A percentile compares a stretch with the other conserved stretches of the same genome.
Conservation (phyloP, 768 basidiomycete genomes). For the Phallus indusiatus region DNA sequence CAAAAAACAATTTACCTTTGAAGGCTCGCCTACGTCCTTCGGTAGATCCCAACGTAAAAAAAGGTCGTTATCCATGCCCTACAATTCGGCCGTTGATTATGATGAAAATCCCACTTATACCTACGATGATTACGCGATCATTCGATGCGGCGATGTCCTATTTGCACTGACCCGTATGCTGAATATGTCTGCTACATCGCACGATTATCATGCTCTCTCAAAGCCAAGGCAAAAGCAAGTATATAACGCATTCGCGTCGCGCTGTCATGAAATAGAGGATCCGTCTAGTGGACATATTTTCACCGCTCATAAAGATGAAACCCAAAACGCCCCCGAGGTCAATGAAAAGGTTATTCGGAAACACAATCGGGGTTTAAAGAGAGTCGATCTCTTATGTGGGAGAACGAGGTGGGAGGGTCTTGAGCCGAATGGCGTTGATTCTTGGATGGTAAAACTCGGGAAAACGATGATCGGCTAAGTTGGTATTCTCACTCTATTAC, state of each 20-base stretch:
- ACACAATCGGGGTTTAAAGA: not conserved
- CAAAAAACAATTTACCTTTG: not conserved
- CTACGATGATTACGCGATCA: not conserved
- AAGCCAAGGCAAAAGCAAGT: not conserved
- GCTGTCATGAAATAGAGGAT: not conserved
- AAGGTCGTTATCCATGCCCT: not conserved
- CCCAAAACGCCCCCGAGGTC: not conserved
- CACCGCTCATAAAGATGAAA: not conserved
- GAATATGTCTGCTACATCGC: not conserved
- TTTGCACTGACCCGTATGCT: not conserved
- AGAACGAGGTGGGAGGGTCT: not conserved
- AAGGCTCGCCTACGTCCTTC: not conserved
- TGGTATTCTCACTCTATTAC: too few species aligned
- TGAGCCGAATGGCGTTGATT: not conserved
- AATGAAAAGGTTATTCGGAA: not conserved
- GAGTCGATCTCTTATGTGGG: slow-evolving; percentile 1
- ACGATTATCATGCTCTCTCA: not conserved
- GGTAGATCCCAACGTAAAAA: not conserved
- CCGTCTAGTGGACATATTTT: not conserved
- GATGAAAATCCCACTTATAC: not conserved
- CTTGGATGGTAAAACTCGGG: not conserved
- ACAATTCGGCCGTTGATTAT: not conserved
- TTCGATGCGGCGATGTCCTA: not conserved
- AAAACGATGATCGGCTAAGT: not conserved
- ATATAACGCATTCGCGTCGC: not conserved